Base-by-base conservation (phyloP, 2,329 filamentous ascomycete species). In the Xylaria sp. region DNA sequence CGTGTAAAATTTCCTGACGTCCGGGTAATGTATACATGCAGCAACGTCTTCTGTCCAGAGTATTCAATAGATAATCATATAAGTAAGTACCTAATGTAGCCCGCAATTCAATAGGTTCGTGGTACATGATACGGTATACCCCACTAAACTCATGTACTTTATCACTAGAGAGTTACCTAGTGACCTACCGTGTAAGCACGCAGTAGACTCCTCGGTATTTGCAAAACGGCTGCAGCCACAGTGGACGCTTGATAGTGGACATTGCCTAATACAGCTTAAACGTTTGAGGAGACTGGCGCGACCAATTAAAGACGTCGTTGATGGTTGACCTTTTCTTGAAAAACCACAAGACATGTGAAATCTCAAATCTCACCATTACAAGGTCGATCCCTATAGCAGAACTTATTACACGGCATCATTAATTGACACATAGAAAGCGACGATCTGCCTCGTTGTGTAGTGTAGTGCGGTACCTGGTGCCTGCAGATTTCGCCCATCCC, bases 291-390 rank as follows among this genome's bases (percentile, higher is more conserved):
- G 39, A 44, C n/a, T 29, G 42, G 27, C 39, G 44, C 20, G 44
- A 51, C 66, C 66, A 68, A 70, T 67, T 39, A 67, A 25, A 50
- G 6, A 31, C 11, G 65, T 66, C 67, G 51, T 66, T 15, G 27
- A 38, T 11, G 17, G 58, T 31, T 56, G 39, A 67, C 69, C 69
- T 67, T 66, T 71, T 74, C n/a, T n/a, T n/a, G n/a, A n/a, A n/a
- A n/a, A n/a, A n/a, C n/a, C 60, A 68, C 25, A 39, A 20, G 53
- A 67, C 63, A 33, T n/a, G 50, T 13, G n/a, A n/a, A n/a, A n/a
- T n/a, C n/a, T n/a, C n/a, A n/a, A 42, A 51, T 64, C 27, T 64
- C 58, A 62, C 33, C 31, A 67, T 66, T 36, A 39, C 62, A 59
- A 63, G 65, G 67, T 63, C 58, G 58, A 66, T 70, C 65, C 45